Conservation (phyloP, 495 filamentous ascomycete genomes). For the Tetracladium marchalianum region DNA sequence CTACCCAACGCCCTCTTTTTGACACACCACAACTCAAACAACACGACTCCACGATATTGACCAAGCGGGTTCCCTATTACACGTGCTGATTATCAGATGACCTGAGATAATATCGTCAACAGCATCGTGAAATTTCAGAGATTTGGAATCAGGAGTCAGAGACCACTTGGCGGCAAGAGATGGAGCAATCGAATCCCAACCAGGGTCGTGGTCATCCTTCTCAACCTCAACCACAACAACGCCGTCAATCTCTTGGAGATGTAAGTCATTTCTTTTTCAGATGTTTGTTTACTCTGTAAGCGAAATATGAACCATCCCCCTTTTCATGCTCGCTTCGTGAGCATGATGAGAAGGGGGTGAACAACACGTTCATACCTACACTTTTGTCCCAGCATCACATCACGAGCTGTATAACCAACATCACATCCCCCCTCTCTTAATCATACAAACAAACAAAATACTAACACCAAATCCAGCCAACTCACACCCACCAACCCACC, state of each 20-base stretch:
- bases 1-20: too few species aligned
- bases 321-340: too few species aligned
- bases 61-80: too few species aligned
- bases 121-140: too few species aligned
- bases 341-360: too few species aligned
- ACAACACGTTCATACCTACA: not conserved
- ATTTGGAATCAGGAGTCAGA: too few species aligned
- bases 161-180: not conserved
- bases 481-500: conserved; percentile 13
- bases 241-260: not conserved
- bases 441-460: not conserved
- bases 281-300: too few species aligned
- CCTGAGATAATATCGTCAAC: too few species aligned
- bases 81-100: too few species aligned
- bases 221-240: not conserved
- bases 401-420: not conserved
- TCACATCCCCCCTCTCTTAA: not conserved
- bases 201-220: not conserved
- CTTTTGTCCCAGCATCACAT: not conserved
- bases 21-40: too few species aligned
- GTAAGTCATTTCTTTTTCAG: not conserved
- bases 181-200: conserved; percentile 6
- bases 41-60: too few species aligned
- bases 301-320: too few species aligned
- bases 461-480: not conserved